These are phyloP conservation scores for Argentina anserina DNA, from an alignment of 306 rosid species.

Conservation along the genomic window DNA sequence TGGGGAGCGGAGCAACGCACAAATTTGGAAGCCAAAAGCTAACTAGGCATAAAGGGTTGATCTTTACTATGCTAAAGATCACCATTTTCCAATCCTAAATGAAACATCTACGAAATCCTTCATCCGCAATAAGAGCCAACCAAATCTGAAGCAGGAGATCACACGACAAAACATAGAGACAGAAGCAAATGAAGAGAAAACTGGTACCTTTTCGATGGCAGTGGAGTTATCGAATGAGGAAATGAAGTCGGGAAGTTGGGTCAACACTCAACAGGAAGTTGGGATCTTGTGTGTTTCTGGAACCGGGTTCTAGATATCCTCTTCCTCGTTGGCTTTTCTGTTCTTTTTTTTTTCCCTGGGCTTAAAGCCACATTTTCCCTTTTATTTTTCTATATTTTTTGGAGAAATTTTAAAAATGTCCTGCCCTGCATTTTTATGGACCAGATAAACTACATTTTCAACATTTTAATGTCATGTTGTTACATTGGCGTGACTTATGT, in stretches of 20 bases:
- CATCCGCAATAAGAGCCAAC: too few species aligned
- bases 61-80: not conserved
- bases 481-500: too few species aligned
- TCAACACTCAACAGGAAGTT: not conserved
- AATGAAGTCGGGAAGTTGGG: constrained; percentile 2
- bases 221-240: not conserved
- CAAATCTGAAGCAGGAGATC: not conserved
- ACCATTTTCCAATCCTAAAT: not conserved
- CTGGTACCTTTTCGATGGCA: constrained; percentile 9
- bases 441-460: too few species aligned
- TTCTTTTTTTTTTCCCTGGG: not conserved
- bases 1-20: not conserved
- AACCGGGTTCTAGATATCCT: not conserved
- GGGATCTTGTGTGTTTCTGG: constrained; percentile 5
- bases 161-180: not conserved
- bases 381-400: too few species aligned
- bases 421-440: too few species aligned
- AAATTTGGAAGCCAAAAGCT: not conserved
- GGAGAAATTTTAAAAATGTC: not conserved
- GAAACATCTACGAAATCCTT: not conserved
- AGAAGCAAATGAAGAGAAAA: not conserved
- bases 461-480: too few species aligned
- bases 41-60: not conserved
- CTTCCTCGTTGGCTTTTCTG: not conserved
- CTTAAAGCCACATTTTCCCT: not conserved